Base-by-base conservation (phyloP, 768 basidiomycete genomes). In the Amanita muscaria region DNA sequence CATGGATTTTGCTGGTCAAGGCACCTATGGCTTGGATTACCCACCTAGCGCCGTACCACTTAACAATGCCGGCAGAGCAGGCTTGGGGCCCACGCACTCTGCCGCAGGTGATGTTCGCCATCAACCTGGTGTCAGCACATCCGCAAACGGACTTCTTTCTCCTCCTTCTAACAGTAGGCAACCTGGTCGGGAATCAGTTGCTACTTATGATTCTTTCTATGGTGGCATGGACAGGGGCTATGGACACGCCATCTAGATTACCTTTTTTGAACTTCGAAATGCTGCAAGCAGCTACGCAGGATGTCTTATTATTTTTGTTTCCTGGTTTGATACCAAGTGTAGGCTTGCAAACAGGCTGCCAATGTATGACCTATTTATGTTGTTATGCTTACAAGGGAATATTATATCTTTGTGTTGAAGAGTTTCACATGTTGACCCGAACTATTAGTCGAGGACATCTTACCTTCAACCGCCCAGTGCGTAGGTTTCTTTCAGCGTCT, bases 171-270 rank as follows among this genome's bases (percentile, higher is more conserved):
- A 48, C 48, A n/a, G 46, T 50, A 3, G 53, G 46, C 51, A 44
- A 19, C 45, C 44, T 30, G 47, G 41, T 15, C 59, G 61, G 32
- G 51, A 50, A 34, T 60, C 63, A 8, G 32, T 46, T 21, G 58
- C 56, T 16, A 67, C 66, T 21, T 53, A 66, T 46, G 68, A 70
- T 54, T 70, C 68, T 1, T 70, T 69, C 50, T 70, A 66, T 41
- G 67, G 68, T 23, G 64, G 36, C 14, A 29, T n/a, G n/a, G n/a
- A n/a, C n/a, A n/a, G n/a, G n/a, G n/a, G 7, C 27, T 29, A 12
- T 12, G 6, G 27, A 29, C 12, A 29, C 27, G 27, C 12, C 27
- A 29, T 29, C 12, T 12, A 12, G 27, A 29, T 12, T 6, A 6
- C n/a, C n/a, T n/a, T n/a, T n/a, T n/a, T n/a, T n/a, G n/a, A n/a